These are phyloP conservation scores for Crataegus laevigata DNA, from an alignment of 306 rosid genomes.

Conservation along the genomic window DNA sequence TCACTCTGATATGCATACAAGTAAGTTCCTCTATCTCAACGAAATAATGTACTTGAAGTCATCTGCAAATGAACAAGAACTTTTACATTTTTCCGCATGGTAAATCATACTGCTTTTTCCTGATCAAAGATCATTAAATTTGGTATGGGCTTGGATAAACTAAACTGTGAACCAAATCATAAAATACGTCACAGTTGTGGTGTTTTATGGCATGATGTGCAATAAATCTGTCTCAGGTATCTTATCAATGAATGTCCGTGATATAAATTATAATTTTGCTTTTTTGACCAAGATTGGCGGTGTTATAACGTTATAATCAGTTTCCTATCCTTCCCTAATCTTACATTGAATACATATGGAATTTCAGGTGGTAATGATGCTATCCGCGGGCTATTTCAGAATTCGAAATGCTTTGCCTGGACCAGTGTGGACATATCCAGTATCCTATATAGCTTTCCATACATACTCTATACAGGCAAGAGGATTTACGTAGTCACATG, in stretches of 20 bases:
- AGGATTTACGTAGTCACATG: not conserved
- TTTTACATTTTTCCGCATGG: not conserved
- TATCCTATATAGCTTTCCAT: conserved; percentile 84
- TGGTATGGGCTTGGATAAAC: not conserved
- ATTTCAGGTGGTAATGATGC: conserved; percentile 94
- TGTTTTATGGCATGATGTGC: not conserved
- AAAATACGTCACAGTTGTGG: not conserved
- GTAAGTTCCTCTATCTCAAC: conserved; percentile 39
- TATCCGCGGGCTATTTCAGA: conserved; percentile 90
- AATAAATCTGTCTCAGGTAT: not conserved
- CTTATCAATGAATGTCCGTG: not conserved
- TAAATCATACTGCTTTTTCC: not conserved
- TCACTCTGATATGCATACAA: conserved; percentile 69
- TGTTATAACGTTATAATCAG: not conserved
- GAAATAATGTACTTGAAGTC: not conserved
- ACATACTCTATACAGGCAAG: conserved; percentile 91
- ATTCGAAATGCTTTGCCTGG: conserved; percentile 71
- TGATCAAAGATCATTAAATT: not conserved
- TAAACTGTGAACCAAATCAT: not conserved
- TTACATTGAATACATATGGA: conserved; percentile 9
- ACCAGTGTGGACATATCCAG: conserved; percentile 81
- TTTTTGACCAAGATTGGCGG: not conserved
- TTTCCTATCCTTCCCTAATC: not conserved
- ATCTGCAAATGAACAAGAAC: not conserved
- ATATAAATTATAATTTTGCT: not conserved